Percentiles rank a stretch among this genome's conserved stretches.
Conservation (phyloP, 2,329 filamentous ascomycete genomes). For the Colletotrichum kahawae region DNA sequence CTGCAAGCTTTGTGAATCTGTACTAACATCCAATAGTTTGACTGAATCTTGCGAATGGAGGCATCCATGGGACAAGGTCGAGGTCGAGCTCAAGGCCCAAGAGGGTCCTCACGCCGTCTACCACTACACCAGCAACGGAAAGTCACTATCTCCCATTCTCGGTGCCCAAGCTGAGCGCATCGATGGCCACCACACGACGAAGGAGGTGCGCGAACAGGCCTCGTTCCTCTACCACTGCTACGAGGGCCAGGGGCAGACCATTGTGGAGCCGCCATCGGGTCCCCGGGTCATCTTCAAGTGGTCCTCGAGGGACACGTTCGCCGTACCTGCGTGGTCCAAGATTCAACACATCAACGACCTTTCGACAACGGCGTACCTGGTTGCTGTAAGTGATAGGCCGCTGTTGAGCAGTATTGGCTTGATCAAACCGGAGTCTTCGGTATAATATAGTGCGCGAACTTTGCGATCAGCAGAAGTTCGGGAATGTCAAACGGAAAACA, state of each 20-base stretch:
- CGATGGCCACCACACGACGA: slow-evolving; percentile 33
- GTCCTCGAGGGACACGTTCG: slow-evolving; percentile 57
- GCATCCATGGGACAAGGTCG: slow-evolving; percentile 49
- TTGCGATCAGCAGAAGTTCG: too few relatives aligned
- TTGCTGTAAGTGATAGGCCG: slow-evolving; percentile 38
- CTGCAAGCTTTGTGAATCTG: not conserved
- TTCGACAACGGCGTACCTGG: slow-evolving; percentile 33
- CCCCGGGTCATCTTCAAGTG: slow-evolving; percentile 43
- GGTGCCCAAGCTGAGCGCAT: slow-evolving; percentile 55
- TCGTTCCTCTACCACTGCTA: slow-evolving; percentile 60
- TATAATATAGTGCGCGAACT: too few relatives aligned
- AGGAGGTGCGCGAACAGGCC: slow-evolving; percentile 47
- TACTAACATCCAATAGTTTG: not conserved
- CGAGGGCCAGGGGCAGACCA: slow-evolving; percentile 47
- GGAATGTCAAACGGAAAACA: not conserved
- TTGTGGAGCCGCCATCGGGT: slow-evolving; percentile 36
- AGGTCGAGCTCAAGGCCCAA: slow-evolving; percentile 39
- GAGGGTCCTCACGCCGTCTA: slow-evolving; percentile 33
- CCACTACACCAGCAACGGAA: slow-evolving; percentile 39
- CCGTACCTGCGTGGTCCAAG: slow-evolving; percentile 55
- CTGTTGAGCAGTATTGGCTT: slow-evolving; percentile 35
- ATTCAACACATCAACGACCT: slow-evolving; percentile 48
- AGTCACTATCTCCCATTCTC: slow-evolving; percentile 46
- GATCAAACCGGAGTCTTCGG: slow-evolving; percentile 10
- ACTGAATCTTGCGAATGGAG: slow-evolving; percentile 43